These are phyloP conservation scores for Stemphylium beticola DNA, from an alignment of 2,329 filamentous ascomycete species.

Conservation along the genomic window DNA sequence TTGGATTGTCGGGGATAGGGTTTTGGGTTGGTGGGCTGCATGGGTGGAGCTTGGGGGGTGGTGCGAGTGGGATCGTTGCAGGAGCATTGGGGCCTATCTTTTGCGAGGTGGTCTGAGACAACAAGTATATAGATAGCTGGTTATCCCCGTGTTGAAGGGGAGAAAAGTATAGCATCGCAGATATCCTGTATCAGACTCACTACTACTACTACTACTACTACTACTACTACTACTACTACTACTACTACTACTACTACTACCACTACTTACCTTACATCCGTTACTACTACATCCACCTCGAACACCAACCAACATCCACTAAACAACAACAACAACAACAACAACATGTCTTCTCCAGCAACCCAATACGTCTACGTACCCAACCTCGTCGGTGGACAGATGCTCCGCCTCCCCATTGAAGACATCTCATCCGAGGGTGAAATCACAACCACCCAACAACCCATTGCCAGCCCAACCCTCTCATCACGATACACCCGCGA, in stretches of 20 bases:
- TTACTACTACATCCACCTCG: neutral
- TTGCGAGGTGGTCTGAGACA: slow-evolving; percentile 5
- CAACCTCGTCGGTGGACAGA: slow-evolving; percentile 48
- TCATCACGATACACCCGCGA: slow-evolving; percentile 28
- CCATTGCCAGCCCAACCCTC: slow-evolving; percentile 18
- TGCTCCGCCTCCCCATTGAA: slow-evolving; percentile 44
- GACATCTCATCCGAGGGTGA: slow-evolving; percentile 29
- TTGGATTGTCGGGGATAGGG: slow-evolving; percentile 29
- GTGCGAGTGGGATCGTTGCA: slow-evolving; percentile 3
- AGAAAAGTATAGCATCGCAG: neutral
- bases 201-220: neutral
- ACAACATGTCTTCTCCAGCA: slow-evolving; percentile 37
- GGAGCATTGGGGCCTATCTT: slow-evolving; percentile 3
- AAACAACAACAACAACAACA: too few relatives aligned
- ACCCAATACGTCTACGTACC: slow-evolving; percentile 48
- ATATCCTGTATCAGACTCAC: slow-evolving; percentile 1
- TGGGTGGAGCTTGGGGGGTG: slow-evolving; percentile 26
- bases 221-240: neutral
- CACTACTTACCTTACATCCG: too few relatives aligned
- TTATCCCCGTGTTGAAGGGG: slow-evolving; percentile 4
- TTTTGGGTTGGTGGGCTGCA: slow-evolving; percentile 24
- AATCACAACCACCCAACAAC: slow-evolving; percentile 20
- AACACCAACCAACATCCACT: neutral
- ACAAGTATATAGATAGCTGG: slow-evolving; percentile 11
- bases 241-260: slow-evolving; percentile 1